Evolutionary conservation across 345 rosid species (phyloP).

Genomic region (Heritiera fomes): DNA sequence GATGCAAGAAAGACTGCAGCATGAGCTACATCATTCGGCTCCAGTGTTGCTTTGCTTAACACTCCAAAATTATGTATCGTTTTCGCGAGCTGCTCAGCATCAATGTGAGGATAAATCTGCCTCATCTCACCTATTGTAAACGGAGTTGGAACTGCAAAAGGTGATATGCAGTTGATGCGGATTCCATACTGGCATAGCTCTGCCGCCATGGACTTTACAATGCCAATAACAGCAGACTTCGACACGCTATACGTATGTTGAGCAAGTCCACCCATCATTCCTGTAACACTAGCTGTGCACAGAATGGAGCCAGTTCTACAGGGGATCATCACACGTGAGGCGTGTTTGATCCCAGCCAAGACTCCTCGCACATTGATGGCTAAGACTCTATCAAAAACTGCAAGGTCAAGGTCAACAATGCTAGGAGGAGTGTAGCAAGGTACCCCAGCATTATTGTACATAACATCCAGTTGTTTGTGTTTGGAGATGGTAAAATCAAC

Average conservation of each 20-base stretch:
- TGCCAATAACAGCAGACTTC: slow-evolving; percentile 48
- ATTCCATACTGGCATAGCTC: slow-evolving; percentile 70
- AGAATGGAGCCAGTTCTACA: slow-evolving; percentile 57
- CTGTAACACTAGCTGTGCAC: slow-evolving; percentile 74
- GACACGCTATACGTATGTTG: slow-evolving; percentile 64
- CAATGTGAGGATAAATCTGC: slow-evolving; percentile 39
- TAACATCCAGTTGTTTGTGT: slow-evolving; percentile 58
- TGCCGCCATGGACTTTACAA: slow-evolving; percentile 64
- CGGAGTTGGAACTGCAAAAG: slow-evolving; percentile 69
- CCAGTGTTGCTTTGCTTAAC: slow-evolving; percentile 58
- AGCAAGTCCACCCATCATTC: slow-evolving; percentile 64
- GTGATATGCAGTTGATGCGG: slow-evolving; percentile 79
- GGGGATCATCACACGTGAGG: slow-evolving; percentile 83
- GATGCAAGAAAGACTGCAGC: slow-evolving; percentile 84
- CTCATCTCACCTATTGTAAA: slow-evolving; percentile 63
- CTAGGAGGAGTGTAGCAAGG: slow-evolving; percentile 64
- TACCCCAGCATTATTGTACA: slow-evolving; percentile 86
- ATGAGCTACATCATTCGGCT: slow-evolving; percentile 70
- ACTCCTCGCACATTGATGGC: slow-evolving; percentile 72
- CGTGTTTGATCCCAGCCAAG: slow-evolving; percentile 72
- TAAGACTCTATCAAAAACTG: slow-evolving; percentile 60
- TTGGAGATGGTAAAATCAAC: slow-evolving; percentile 61
- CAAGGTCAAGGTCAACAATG: slow-evolving; percentile 68
- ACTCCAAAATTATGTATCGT: slow-evolving; percentile 48
- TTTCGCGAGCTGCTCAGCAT: slow-evolving; percentile 32